Evolutionary conservation across 257 asterid genomes (phyloP), one percentile per base, ranked within the genome.

Genomic region (Solanum chilense): DNA sequence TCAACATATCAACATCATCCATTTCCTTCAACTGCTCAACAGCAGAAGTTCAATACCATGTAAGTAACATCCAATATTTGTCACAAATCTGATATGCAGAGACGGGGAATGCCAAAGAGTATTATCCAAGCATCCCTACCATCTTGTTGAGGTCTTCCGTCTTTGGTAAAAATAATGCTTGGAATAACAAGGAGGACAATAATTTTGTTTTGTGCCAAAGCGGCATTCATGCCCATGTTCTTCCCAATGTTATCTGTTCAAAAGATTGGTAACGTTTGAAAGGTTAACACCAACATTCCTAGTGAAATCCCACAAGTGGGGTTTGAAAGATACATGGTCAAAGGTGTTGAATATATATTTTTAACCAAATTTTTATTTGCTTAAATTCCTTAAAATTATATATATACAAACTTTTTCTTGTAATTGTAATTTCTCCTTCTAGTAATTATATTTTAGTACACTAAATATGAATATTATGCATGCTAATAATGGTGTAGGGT

Each of bases 151-250:
- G 96, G 81, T 86, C 93, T 86, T 92, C 95, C 6, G 98, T 86
- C 83, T 91, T 91, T 25, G 98, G 99, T 91, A 95, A 91, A 90
- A 94, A 95, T 83, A 97, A 88, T 88, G 97, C 95, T 94, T 97
- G 99, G 87, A 95, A 97, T 84, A 95, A 82, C 35, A 97, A 89
- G 66, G 97, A 89, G 87, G 91, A 93, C 35, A 97, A 15, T 83
- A 96, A 86, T 91, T 93, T 95, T 16, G 93, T 93, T 92, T 94
- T 95, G 90, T 97, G 98, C 99, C 98, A 95, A 86, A 95, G 95
- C 16, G 99, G 96, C 99, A 97, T 93, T 89, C 87, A 91, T 4
- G 93, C 96, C 99, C 99, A 97, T 62, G 98, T 93, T 93, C 98
- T 95, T 92, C 88, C 88, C 88, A 97, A 90, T 6, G 98, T 97